phyloP scores from a whole-genome alignment of 148 eudicot genomes.

The Diospyros kaki region DNA sequence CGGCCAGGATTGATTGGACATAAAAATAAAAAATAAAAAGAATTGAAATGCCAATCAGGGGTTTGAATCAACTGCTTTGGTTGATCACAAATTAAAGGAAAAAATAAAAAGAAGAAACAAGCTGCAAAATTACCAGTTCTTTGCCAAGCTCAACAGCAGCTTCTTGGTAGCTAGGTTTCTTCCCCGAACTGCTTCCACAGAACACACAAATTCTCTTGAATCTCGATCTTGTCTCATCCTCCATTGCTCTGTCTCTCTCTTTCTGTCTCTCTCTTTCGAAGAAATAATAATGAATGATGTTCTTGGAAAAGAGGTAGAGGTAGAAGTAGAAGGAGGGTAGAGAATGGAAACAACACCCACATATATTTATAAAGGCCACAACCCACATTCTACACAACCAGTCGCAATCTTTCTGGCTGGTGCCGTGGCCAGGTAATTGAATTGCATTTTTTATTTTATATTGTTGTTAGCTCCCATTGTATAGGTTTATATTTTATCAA shows the following conservation, averaged over 20 bases:
- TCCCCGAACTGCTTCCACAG: constrained; percentile 60
- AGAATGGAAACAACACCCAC: constrained; percentile 15
- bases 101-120: too few species aligned
- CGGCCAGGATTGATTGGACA: too few species aligned
- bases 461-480: too few species aligned
- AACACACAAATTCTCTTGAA: constrained; percentile 56
- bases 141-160: constrained; percentile 55
- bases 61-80: too few species aligned
- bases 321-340: not conserved
- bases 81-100: not conserved
- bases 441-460: too few species aligned
- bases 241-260: constrained; percentile 19
- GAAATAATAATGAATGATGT: too few species aligned
- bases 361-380: constrained; percentile 5
- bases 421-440: not conserved
- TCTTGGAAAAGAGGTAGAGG: not conserved
- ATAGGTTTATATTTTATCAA: too few species aligned
- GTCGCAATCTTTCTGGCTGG: not conserved
- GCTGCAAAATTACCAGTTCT: constrained; percentile 39
- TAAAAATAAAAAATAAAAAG: not conserved
- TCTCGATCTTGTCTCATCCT: constrained; percentile 30
- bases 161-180: constrained; percentile 50
- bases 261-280: constrained; percentile 8
- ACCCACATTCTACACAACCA: not conserved
- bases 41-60: not conserved